A percentile compares a stretch with the other conserved stretches of the same genome.
Evolutionary conservation across 1,284 basidiomycete genomes (phyloP).

Genomic region (Fomitopsis palustris): DNA sequence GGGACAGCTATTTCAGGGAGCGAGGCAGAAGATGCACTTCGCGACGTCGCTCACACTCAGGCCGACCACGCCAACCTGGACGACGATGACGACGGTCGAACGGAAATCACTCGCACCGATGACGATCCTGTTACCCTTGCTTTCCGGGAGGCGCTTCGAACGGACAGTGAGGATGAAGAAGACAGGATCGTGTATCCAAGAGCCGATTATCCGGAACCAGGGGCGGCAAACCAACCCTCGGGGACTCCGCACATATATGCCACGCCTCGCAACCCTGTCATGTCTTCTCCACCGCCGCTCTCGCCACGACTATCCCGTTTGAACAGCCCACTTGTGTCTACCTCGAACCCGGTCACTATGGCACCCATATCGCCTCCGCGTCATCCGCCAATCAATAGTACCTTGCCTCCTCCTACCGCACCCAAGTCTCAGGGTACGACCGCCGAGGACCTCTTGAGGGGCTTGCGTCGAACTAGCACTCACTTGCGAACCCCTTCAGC

Average conservation of each 20-base stretch:
- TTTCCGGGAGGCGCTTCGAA: constrained; percentile 58
- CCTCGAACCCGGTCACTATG: background rate
- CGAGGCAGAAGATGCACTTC: constrained; percentile 8
- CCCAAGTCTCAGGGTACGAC: constrained; percentile 37
- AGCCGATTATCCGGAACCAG: background rate
- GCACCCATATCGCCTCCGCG: background rate
- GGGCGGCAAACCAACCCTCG: background rate
- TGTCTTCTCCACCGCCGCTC: background rate
- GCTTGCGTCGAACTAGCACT: constrained; percentile 27
- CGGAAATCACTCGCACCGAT: constrained; percentile 68
- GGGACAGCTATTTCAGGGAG: background rate
- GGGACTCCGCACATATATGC: constrained; percentile 1
- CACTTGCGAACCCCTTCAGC: constrained; percentile 27
- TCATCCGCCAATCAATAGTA: background rate
- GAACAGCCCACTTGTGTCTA: constrained; percentile 3
- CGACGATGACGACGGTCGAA: constrained; percentile 64
- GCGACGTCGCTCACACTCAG: constrained; percentile 4
- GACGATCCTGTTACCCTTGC: constrained; percentile 81
- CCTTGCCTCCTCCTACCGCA: constrained; percentile 10
- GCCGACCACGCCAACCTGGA: constrained; percentile 18
- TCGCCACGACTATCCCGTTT: background rate
- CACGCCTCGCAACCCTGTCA: background rate
- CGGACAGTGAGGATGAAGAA: constrained; percentile 42
- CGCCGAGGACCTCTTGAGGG: constrained; percentile 59
- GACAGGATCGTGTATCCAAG: constrained; percentile 24